Conservation (phyloP, 2,329 filamentous ascomycete species). For the Ophiostoma tasmaniense region DNA sequence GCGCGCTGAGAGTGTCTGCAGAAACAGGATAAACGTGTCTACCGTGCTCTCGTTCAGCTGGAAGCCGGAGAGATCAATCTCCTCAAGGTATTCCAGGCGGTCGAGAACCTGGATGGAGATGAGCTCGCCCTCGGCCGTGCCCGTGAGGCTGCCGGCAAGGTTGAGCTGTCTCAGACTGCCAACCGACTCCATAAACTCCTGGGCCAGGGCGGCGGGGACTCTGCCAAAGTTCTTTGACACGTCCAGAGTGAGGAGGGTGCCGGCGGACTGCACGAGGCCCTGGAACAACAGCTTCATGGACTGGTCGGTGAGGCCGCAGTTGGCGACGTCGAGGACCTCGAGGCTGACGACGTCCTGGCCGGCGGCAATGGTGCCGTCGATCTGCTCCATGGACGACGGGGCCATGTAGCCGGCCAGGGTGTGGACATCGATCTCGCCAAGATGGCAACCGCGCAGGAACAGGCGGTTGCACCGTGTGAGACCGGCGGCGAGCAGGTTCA, state of each 20-base stretch:
- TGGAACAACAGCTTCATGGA: constrained; percentile 41
- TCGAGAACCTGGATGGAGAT: constrained; percentile 38
- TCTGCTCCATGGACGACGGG: constrained; percentile 7
- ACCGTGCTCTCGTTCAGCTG: constrained; percentile 37
- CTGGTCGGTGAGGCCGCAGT: constrained; percentile 43
- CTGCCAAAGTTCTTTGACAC: constrained; percentile 46
- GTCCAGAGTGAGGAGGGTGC: constrained; percentile 40
- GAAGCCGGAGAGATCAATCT: constrained; percentile 47
- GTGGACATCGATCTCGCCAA: constrained; percentile 39
- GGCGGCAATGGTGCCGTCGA: background rate
- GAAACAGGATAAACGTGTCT: constrained; percentile 37
- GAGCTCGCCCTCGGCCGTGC: constrained; percentile 36
- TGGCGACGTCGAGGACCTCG: constrained; percentile 42
- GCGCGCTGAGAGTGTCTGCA: constrained; percentile 24
- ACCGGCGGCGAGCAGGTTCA: constrained; percentile 34
- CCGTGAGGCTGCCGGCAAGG: constrained; percentile 43
- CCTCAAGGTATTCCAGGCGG: constrained; percentile 40
- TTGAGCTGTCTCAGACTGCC: constrained; percentile 40
- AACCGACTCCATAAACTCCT: constrained; percentile 37
- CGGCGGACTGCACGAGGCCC: constrained; percentile 30
- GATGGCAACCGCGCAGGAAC: constrained; percentile 40
- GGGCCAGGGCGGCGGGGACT: constrained; percentile 40
- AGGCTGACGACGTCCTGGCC: constrained; percentile 29
- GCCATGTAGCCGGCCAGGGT: constrained; percentile 30
- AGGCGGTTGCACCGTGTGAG: constrained; percentile 45